A percentile compares a stretch with the other conserved stretches of the same genome.
These are phyloP conservation scores for Lecanoromycetidae sp. DNA, from an alignment of 2,329 filamentous ascomycete genomes.

Conservation along the genomic window DNA sequence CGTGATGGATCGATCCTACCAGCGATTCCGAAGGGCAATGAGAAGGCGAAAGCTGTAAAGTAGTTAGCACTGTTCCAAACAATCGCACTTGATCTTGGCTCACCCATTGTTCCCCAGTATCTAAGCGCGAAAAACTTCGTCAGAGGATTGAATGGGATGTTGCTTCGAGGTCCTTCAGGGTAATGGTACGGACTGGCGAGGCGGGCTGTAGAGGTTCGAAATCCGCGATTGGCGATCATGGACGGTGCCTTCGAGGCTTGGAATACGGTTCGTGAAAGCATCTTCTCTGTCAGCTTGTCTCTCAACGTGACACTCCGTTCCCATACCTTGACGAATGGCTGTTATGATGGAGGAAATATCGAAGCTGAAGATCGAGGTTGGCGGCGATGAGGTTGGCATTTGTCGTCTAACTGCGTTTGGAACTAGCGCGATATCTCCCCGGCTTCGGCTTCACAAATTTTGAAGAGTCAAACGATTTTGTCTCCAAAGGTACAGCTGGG, in stretches of 20 bases:
- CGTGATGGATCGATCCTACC: conserved; percentile 35
- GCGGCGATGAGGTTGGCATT: background rate
- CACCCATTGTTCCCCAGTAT: conserved; percentile 52
- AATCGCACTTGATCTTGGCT: conserved; percentile 21
- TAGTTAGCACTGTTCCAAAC: conserved; percentile 27
- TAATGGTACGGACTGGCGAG: conserved; percentile 93
- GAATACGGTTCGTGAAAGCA: conserved; percentile 59
- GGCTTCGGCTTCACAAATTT: background rate
- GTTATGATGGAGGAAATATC: background rate
- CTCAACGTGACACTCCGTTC: background rate
- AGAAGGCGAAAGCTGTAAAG: conserved; percentile 43
- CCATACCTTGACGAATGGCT: conserved; percentile 7
- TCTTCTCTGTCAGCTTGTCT: conserved; percentile 39
- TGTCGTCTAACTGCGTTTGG: no score
- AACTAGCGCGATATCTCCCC: conserved; percentile 5
- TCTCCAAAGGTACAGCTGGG: background rate
- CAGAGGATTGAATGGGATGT: conserved; percentile 94
- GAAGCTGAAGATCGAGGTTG: background rate
- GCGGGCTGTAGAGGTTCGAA: conserved; percentile 80
- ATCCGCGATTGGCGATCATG: conserved; percentile 75
- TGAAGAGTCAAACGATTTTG: background rate
- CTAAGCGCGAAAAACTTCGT: conserved; percentile 70
- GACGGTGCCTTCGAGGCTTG: conserved; percentile 53
- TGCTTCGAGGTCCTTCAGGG: conserved; percentile 85
- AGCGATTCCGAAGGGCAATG: conserved; percentile 49